Conservation (phyloP, 1,284 basidiomycete genomes). For the Pseudozyma thailandica region DNA sequence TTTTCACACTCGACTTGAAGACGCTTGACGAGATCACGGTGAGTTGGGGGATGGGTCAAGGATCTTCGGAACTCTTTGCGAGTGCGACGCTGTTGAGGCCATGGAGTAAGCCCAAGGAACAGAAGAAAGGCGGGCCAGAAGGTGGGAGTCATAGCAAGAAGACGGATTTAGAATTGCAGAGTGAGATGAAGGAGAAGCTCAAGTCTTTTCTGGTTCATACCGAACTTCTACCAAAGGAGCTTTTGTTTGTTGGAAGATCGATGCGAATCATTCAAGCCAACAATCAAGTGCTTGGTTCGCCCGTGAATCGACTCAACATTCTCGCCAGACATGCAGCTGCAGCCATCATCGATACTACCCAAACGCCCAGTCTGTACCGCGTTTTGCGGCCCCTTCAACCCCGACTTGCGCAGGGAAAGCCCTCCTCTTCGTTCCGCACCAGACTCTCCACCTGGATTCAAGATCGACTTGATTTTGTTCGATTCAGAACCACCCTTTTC, state of each 20-base stretch:
- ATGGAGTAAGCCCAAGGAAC: constrained; percentile 53
- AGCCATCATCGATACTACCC: constrained; percentile 44
- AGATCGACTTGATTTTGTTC: constrained; percentile 48
- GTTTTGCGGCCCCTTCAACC: constrained; percentile 49
- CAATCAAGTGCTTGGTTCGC: constrained; percentile 61
- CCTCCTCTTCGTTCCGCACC: constrained; percentile 6
- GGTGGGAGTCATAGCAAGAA: constrained; percentile 31
- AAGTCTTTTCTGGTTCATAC: constrained; percentile 59
- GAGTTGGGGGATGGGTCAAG: constrained; percentile 61
- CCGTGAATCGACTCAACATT: constrained; percentile 64
- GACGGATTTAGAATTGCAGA: constrained; percentile 47
- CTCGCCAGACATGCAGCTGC: constrained; percentile 60
- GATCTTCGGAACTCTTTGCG: constrained; percentile 56
- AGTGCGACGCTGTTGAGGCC: constrained; percentile 58
- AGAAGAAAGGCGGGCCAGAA: constrained; percentile 17
- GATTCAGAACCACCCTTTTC: constrained; percentile 53
- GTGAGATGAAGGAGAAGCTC: constrained; percentile 55
- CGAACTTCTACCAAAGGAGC: constrained; percentile 60
- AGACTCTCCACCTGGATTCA: constrained; percentile 44
- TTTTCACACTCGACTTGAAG: constrained; percentile 56
- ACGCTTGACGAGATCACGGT: constrained; percentile 53
- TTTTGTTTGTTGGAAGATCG: constrained; percentile 58
- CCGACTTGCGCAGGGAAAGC: too few species aligned
- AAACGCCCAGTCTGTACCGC: constrained; percentile 43
- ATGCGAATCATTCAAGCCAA: constrained; percentile 64